Conservation (phyloP, 495 filamentous ascomycete species). For the Penicillium canescens region DNA sequence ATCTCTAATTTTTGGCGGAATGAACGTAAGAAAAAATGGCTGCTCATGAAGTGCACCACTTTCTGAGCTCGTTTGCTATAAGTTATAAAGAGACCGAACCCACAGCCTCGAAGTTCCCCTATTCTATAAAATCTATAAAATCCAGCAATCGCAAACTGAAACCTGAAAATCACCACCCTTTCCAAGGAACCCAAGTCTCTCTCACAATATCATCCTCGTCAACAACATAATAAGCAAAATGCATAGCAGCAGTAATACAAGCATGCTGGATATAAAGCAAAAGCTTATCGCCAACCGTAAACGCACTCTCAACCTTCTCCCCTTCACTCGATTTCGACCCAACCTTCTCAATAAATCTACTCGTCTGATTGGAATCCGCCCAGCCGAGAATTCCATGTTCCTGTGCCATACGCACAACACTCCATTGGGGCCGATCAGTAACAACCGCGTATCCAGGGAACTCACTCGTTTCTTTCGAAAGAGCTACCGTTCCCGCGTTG, state of each 20-base stretch:
- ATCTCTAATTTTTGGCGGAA: too few relatives aligned
- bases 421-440: constrained; percentile 48
- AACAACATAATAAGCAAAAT: constrained; percentile 28
- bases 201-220: constrained; percentile 26
- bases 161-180: constrained; percentile 12
- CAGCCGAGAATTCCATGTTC: constrained; percentile 62
- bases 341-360: neutral
- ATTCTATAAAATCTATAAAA: neutral
- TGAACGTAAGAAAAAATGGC: too few relatives aligned
- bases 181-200: constrained; percentile 35
- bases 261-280: constrained; percentile 31
- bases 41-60: too few relatives aligned
- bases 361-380: constrained; percentile 10
- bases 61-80: too few relatives aligned
- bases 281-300: constrained; percentile 30
- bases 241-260: constrained; percentile 31
- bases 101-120: too few relatives aligned
- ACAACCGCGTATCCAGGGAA: constrained; percentile 20
- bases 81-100: too few relatives aligned
- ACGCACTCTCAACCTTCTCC: constrained; percentile 16
- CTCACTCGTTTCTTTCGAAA: constrained; percentile 24
- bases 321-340: constrained; percentile 4
- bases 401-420: constrained; percentile 62
- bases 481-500: constrained; percentile 23
- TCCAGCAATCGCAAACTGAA: neutral